Evolutionary conservation across 768 basidiomycete genomes (phyloP).

Genomic region (Heimioporus sp.): DNA sequence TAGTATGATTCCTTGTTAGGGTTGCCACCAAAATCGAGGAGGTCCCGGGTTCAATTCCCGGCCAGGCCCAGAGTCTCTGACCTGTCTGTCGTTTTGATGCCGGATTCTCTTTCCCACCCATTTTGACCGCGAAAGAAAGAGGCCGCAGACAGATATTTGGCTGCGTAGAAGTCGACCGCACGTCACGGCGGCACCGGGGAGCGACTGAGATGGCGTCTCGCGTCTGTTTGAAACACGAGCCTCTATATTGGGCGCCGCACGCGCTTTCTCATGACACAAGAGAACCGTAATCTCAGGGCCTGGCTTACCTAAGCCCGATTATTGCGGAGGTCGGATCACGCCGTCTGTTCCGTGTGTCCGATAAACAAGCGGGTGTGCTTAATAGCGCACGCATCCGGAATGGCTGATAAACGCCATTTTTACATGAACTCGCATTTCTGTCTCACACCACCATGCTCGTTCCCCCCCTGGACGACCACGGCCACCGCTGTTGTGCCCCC

Average conservation of each 20-base stretch:
- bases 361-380: constrained; percentile 8
- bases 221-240: constrained; percentile 11
- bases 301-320: constrained; percentile 28
- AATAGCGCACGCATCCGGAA: constrained; percentile 19
- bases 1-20: constrained; percentile 68
- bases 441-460: constrained; percentile 20
- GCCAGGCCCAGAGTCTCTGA: constrained; percentile 48
- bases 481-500: constrained; percentile 16
- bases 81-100: constrained; percentile 4
- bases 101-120: background rate
- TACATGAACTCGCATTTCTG: constrained; percentile 12
- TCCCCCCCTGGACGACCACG: constrained; percentile 24
- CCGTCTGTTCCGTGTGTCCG: constrained; percentile 12
- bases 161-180: too few species aligned
- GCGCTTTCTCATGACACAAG: constrained; percentile 11
- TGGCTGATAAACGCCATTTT: constrained; percentile 31
- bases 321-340: constrained; percentile 30
- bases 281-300: too few species aligned
- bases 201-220: constrained; percentile 2
- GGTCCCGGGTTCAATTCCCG: constrained; percentile 89
- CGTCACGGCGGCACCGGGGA: background rate
- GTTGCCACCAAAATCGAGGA: constrained; percentile 48
- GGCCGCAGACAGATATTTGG: too few species aligned
- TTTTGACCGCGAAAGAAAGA: too few species aligned
- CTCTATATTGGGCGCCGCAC: constrained; percentile 5